phyloP scores from a whole-genome alignment of 306 rosid genomes.

The Urtica urens region DNA sequence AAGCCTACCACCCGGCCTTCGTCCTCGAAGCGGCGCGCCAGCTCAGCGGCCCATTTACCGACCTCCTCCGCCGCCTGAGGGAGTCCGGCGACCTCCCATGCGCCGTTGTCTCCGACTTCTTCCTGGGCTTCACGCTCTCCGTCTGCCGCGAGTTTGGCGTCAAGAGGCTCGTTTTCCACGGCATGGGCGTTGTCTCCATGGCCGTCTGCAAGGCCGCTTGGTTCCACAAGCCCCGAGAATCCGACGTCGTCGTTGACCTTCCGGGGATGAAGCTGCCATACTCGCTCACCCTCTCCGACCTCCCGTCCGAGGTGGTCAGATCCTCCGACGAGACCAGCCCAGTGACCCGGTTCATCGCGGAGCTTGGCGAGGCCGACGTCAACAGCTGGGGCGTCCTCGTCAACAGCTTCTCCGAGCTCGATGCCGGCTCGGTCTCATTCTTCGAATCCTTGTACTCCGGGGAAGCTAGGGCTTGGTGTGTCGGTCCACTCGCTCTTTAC shows the following conservation, averaged over 20 bases:
- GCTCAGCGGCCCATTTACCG: slow-evolving; percentile 9
- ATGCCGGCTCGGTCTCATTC: background rate
- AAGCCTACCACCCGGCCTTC: slow-evolving; percentile 2
- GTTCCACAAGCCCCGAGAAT: background rate
- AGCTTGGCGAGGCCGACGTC: slow-evolving; percentile 2
- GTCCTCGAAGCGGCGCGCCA: slow-evolving; percentile 9
- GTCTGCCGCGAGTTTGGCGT: slow-evolving; percentile 8
- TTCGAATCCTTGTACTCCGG: slow-evolving; percentile 6
- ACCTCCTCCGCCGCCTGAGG: slow-evolving; percentile 10
- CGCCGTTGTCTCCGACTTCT: slow-evolving; percentile 24
- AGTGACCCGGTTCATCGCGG: background rate
- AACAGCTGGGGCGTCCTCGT: slow-evolving; percentile 22
- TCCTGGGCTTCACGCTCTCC: slow-evolving; percentile 13
- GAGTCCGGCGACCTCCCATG: slow-evolving; percentile 1
- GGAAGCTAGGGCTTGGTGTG: slow-evolving; percentile 15
- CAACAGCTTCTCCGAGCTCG: slow-evolving; percentile 18
- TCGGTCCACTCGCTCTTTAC: slow-evolving; percentile 15
- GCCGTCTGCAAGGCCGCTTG: background rate
- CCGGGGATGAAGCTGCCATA: slow-evolving; percentile 4
- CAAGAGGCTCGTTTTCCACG: slow-evolving; percentile 16
- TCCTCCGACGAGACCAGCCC: slow-evolving; percentile 1
- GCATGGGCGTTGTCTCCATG: slow-evolving; percentile 13
- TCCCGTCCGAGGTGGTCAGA: background rate
- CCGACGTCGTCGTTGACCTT: background rate
- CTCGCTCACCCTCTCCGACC: slow-evolving; percentile 7